phyloP scores from a whole-genome alignment of 257 asterid genomes.

The Solanum neorickii region DNA sequence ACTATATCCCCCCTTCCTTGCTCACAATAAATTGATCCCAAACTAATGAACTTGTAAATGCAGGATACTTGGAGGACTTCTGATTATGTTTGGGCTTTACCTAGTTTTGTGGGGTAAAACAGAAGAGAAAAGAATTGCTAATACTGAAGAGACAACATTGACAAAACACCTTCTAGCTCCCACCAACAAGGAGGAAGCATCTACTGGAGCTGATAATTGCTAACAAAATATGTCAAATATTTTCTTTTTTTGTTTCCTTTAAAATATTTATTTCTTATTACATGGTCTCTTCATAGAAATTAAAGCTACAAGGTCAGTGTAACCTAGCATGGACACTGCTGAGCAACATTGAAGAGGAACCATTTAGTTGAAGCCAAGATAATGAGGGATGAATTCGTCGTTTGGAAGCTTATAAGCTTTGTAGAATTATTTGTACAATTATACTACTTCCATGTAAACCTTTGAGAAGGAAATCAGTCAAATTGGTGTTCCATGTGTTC shows the following conservation, averaged over 20 bases:
- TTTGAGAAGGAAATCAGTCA: not conserved
- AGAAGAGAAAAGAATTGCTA: constrained; percentile 37
- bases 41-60: constrained; percentile 3
- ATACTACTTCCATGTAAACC: not conserved
- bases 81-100: constrained; percentile 61
- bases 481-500: not conserved
- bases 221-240: not conserved
- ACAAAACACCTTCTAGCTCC: constrained; percentile 46
- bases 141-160: constrained; percentile 29
- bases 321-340: not conserved
- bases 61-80: constrained; percentile 70
- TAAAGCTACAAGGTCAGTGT: not conserved
- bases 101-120: constrained; percentile 78
- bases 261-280: not conserved
- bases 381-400: not conserved
- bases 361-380: not conserved
- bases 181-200: constrained; percentile 17
- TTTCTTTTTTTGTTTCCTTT: not conserved
- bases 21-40: not conserved
- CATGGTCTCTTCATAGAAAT: not conserved
- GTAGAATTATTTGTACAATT: not conserved
- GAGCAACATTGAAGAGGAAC: not conserved
- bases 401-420: not conserved
- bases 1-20: not conserved
- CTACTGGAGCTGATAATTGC: constrained; percentile 21